These are phyloP conservation scores for Leishmania major DNA, from an alignment of 208 protist species.

Conservation along the genomic window DNA sequence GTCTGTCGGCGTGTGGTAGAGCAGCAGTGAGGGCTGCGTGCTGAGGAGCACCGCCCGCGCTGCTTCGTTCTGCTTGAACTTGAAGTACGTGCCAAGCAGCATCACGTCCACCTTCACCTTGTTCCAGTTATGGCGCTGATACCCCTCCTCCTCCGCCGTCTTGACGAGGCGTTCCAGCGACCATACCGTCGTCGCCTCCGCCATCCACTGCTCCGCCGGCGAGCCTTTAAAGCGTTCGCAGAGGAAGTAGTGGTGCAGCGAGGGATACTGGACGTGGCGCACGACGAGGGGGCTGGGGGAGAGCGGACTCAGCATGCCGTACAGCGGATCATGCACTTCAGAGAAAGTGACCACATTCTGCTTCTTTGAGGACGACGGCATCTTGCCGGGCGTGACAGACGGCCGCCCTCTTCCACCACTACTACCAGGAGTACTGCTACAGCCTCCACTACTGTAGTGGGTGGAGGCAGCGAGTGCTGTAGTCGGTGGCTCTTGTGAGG, in stretches of 20 bases:
- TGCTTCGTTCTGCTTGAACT: constrained; percentile 87
- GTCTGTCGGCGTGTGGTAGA: constrained; percentile 80
- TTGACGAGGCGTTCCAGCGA: constrained; percentile 78
- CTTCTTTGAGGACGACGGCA: constrained; percentile 25
- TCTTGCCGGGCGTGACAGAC: constrained; percentile 7
- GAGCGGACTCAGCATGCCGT: constrained; percentile 79
- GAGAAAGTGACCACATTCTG: constrained; percentile 64
- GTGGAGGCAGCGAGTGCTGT: not conserved
- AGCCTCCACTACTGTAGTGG: not conserved
- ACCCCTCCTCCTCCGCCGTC: constrained; percentile 55
- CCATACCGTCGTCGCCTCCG: constrained; percentile 68
- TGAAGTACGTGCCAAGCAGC: constrained; percentile 88
- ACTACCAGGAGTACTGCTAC: not conserved
- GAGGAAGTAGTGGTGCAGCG: constrained; percentile 86
- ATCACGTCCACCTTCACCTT: constrained; percentile 85
- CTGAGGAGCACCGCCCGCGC: constrained; percentile 56
- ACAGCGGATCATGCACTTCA: constrained; percentile 74
- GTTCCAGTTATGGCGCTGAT: constrained; percentile 82
- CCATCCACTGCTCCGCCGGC: constrained; percentile 51
- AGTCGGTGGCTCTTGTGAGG: not conserved
- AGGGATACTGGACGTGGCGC: constrained; percentile 80
- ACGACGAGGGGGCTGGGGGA: constrained; percentile 81
- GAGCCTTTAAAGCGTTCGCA: constrained; percentile 78
- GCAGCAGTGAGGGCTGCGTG: constrained; percentile 65
- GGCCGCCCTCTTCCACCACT: not conserved